Evolutionary conservation across 192 early-diverging fungal species (phyloP).

Genomic region (Rhizoclosmatium globosum): DNA sequence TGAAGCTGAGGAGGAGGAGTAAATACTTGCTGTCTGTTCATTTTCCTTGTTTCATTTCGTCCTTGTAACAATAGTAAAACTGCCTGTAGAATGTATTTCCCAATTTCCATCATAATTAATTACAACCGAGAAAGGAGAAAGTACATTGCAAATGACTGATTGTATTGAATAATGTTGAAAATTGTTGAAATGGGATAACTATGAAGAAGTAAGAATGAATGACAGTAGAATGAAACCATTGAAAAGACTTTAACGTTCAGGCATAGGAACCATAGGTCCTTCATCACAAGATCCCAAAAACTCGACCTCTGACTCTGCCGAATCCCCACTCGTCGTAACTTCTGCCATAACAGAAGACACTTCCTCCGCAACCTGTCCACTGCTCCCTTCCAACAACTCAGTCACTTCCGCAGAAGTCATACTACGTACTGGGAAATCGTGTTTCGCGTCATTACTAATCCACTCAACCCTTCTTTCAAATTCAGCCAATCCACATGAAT

Average conservation of each 20-base stretch:
- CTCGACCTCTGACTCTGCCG: background rate
- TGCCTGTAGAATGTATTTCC: too few relatives aligned
- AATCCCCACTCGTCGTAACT: background rate
- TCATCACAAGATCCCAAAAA: background rate
- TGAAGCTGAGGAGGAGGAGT: too few relatives aligned
- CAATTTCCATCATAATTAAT: too few relatives aligned
- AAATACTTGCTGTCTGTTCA: too few relatives aligned
- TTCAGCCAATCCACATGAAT: background rate
- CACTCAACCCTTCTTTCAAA: slow-evolving; percentile 4
- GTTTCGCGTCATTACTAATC: slow-evolving; percentile 5
- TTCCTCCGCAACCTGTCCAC: background rate
- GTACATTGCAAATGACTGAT: too few relatives aligned
- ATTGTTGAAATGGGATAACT: too few relatives aligned
- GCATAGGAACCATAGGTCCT: background rate
- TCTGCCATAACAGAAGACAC: slow-evolving; percentile 1
- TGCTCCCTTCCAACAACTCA: background rate
- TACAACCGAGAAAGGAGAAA: too few relatives aligned
- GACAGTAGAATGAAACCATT: too few relatives aligned
- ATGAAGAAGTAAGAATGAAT: too few relatives aligned
- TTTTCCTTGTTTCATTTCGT: too few relatives aligned
- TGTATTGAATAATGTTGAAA: too few relatives aligned
- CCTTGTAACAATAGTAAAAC: too few relatives aligned
- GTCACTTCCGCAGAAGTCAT: background rate
- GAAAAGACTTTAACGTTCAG: background rate
- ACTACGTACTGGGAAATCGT: slow-evolving; percentile 8